A percentile compares a stretch with the other conserved stretches of the same genome.
These are phyloP conservation scores for Silene coronaria DNA, from an alignment of 179 eudicot species.

Conservation along the genomic window DNA sequence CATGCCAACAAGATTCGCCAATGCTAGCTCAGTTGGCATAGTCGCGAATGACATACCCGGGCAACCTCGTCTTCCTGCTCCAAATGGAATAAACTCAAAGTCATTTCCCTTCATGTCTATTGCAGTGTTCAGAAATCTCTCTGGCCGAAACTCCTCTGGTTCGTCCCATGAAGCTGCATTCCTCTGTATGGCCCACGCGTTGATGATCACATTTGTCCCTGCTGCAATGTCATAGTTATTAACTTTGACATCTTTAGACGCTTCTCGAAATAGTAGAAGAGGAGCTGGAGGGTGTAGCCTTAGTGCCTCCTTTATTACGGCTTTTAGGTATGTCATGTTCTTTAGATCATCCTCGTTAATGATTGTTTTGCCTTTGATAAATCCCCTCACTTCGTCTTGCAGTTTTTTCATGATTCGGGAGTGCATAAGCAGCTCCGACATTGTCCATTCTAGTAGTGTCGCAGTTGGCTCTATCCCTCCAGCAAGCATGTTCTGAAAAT, in stretches of 20 bases:
- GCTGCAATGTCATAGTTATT: constrained; percentile 23
- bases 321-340: constrained; percentile 24
- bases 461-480: constrained; percentile 22
- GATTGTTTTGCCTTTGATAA: constrained; percentile 3
- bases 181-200: constrained; percentile 20
- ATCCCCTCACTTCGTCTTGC: constrained; percentile 32
- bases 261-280: constrained; percentile 22
- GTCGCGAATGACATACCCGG: constrained; percentile 11
- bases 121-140: constrained; percentile 22
- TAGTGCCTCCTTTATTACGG: constrained; percentile 30
- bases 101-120: constrained; percentile 26
- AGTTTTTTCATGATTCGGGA: constrained; percentile 30
- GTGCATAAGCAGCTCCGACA: constrained; percentile 43
- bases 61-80: constrained; percentile 26
- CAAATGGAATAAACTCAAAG: constrained; percentile 31
- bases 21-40: constrained; percentile 20
- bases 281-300: constrained; percentile 36
- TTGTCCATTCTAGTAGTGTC: constrained; percentile 30
- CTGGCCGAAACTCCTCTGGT: constrained; percentile 31
- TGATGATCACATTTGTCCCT: constrained; percentile 24
- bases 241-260: constrained; percentile 16
- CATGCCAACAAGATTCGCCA: constrained; percentile 25
- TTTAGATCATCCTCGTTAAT: constrained; percentile 31
- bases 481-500: constrained; percentile 28
- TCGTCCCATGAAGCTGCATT: constrained; percentile 26